Base-by-base conservation (phyloP, 257 asterid genomes). In the Voacanga thouarsii region DNA sequence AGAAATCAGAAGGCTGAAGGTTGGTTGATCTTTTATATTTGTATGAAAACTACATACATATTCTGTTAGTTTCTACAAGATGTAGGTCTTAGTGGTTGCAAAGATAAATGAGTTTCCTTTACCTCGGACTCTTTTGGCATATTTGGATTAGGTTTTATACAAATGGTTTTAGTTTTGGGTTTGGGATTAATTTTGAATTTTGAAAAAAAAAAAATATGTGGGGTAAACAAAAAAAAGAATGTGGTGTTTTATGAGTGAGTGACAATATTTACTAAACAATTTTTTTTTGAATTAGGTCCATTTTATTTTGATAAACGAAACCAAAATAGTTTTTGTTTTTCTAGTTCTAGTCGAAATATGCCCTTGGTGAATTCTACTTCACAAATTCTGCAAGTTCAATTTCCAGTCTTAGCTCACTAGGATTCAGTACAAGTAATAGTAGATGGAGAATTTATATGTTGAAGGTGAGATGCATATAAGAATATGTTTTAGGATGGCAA, bases 1-100 rank as follows among this genome's bases (percentile, higher is more conserved):
- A 84, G 84, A 80, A 50, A 15, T 78, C 85, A 79, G 37, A 84
- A 83, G 33, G 41, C 81, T 47, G 87, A 85, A 89, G 99, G 97
- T 91, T 72, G 53, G 74, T 74, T 75, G 75, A 75, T 60, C 28
- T 61, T 19, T 10, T 26, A 43, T 39, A 37, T 28, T 59, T 67
- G 14, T 30, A 50, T 33, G 21, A n/a, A 24, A 44, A 47, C n/a
- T 76, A 16, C 28, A 18, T 0, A 41, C 11, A 18, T 28, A 23
- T 75, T 43, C 23, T 26, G 50, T 60, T 47, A 61, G 7, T 65
- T 49, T 24, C n/a, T 39, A 26, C 5, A 15, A 0, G 51, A 37
- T 18, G 61, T 55, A 55, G 61, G 61, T 55, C 7, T 6, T 55
- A 55, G 61, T 60, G 21, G 28, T 30, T 37, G 39, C 24, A 33